phyloP scores from a whole-genome alignment of 371 early-diverging fungal genomes.

The Mucor piriformis region DNA sequence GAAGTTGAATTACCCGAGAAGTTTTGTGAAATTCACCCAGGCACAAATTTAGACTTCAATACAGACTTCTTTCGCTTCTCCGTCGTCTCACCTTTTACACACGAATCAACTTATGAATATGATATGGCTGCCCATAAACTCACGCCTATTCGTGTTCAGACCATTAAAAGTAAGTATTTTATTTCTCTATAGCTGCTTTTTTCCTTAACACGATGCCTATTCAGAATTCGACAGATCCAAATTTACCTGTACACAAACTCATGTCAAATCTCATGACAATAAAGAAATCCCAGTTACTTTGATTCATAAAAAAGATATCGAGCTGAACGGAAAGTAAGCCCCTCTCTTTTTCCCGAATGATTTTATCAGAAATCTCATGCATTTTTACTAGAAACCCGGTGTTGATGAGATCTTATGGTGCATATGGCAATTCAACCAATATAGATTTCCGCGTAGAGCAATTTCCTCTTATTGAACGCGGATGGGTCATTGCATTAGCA shows the following conservation, averaged over 20 bases:
- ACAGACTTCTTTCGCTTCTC: conserved; percentile 71
- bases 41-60: conserved; percentile 68
- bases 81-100: conserved; percentile 69
- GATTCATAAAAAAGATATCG: conserved; percentile 58
- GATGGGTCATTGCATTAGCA: conserved; percentile 82
- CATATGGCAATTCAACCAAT: conserved; percentile 82
- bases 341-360: not conserved
- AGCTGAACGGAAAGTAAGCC: conserved; percentile 50
- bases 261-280: conserved; percentile 52
- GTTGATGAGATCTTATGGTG: conserved; percentile 80
- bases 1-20: conserved; percentile 62
- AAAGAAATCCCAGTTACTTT: conserved; percentile 69
- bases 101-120: conserved; percentile 72
- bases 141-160: conserved; percentile 49
- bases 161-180: conserved; percentile 48
- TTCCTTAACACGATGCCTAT: not conserved
- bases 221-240: conserved; percentile 56
- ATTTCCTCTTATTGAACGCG: conserved; percentile 75
- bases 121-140: conserved; percentile 59
- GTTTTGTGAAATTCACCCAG: conserved; percentile 66
- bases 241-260: conserved; percentile 57
- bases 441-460: conserved; percentile 83
- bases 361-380: not conserved
- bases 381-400: conserved; percentile 62
- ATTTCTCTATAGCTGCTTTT: not conserved